phyloP scores from a whole-genome alignment of 1,139 yeast species.

The Kodamaea sp. region DNA sequence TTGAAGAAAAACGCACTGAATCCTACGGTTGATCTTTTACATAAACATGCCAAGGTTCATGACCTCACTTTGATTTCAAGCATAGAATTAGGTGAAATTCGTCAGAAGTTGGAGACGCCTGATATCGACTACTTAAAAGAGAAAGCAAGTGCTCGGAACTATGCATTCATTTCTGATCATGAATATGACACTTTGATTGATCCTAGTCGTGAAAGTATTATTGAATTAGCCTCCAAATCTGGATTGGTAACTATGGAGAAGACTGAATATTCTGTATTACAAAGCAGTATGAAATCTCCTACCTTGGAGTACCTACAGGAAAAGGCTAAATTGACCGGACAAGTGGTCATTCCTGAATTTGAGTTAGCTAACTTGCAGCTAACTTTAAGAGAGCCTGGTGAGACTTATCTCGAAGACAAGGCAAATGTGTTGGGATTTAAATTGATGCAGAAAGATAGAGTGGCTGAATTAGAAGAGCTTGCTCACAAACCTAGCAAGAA shows the following conservation, averaged over 20 bases:
- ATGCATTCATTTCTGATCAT: conserved; percentile 21
- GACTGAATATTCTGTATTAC: conserved; percentile 17
- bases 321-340: conserved; percentile 18
- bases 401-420: conserved; percentile 20
- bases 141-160: conserved; percentile 20
- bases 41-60: conserved; percentile 18
- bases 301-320: conserved; percentile 23
- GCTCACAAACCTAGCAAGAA: conserved; percentile 25
- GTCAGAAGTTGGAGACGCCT: conserved; percentile 11
- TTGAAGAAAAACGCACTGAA: conserved; percentile 17
- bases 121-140: conserved; percentile 16
- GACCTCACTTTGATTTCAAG: conserved; percentile 23
- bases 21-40: conserved; percentile 21
- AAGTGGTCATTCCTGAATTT: conserved; percentile 19
- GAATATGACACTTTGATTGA: conserved; percentile 23
- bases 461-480: conserved; percentile 14
- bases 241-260: conserved; percentile 17
- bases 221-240: conserved; percentile 15
- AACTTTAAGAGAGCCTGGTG: conserved; percentile 17
- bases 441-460: conserved; percentile 21
- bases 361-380: conserved; percentile 14
- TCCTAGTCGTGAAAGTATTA: conserved; percentile 19
- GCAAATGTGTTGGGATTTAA: conserved; percentile 17
- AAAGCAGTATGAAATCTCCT: conserved; percentile 24
- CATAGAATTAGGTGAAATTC: conserved; percentile 18